Evolutionary conservation across 2,329 filamentous ascomycete genomes (phyloP), one percentile per base, ranked within the genome.

Genomic region (Chalaropsis ovoidea): DNA sequence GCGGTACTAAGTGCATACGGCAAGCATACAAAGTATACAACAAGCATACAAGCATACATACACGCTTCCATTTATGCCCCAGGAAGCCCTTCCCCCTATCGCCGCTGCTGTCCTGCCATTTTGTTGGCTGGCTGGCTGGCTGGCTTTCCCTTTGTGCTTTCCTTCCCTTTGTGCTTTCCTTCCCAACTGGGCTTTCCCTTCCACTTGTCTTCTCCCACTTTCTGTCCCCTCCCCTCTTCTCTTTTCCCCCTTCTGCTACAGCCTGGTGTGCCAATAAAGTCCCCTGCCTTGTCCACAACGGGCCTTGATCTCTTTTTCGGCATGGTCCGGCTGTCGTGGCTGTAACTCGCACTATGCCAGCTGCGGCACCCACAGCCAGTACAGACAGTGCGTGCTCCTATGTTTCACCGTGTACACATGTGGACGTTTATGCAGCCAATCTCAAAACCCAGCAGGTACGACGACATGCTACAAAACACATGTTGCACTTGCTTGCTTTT

Each of bases 281-380:
- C 15, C 27, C 27, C 15, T 58, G 54, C 54, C 54, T 27, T 58
- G 27, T 58, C n/a, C 15, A n/a, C 17, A 17, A 15, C 24, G 27
- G n/a, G 52, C 54, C 54, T 58, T 58, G 54, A 58, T 58, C 54
- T 58, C 54, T 11, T 58, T 58, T 35, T 39, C 54, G 54, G 54
- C 54, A 58, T 31, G 54, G 54, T 10, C 27, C 54, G 54, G 31
- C 54, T 39, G 17, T 39, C 17, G 27, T 58, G 27, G 27, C 24
- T 39, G 27, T 22, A 17, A n/a, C 8, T 39, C 27, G 27, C 54
- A 58, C 54, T 58, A 27, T 58, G n/a, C 15, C n/a, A 7, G 19
- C 2, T 1, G 17, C 2, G 13, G 10, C n/a, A 8, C 8, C 8
- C 1, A 19, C 3, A 19, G n/a, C 27, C 2, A 58, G 22, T 7